Conservation (phyloP, 1,139 yeast genomes). For the Diutina pseudorugosa region DNA sequence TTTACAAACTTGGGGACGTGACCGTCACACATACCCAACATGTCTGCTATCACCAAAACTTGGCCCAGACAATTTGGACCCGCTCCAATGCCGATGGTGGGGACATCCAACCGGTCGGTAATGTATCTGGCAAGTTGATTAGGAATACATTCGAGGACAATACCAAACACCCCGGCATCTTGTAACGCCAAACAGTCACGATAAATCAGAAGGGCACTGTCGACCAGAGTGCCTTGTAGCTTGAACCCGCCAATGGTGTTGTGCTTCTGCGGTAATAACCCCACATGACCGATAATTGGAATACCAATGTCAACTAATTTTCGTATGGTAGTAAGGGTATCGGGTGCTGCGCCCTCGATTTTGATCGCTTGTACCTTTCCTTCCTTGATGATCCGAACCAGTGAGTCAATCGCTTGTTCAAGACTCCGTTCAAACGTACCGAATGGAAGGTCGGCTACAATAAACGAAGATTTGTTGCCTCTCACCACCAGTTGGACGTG, state of each 20-base stretch:
- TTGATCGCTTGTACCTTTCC: conserved; percentile 70
- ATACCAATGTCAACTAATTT: conserved; percentile 57
- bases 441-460: conserved; percentile 85
- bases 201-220: conserved; percentile 45
- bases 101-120: conserved; percentile 48
- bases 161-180: conserved; percentile 63
- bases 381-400: conserved; percentile 49
- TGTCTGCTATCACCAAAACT: conserved; percentile 77
- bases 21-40: conserved; percentile 57
- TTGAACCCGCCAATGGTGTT: conserved; percentile 77
- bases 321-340: conserved; percentile 31
- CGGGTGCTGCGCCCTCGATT: conserved; percentile 65
- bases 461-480: conserved; percentile 51
- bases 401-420: conserved; percentile 52
- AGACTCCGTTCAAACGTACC: conserved; percentile 67
- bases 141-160: conserved; percentile 83
- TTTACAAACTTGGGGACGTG: conserved; percentile 65
- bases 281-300: conserved; percentile 88
- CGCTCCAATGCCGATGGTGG: conserved; percentile 95
- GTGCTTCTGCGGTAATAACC: conserved; percentile 82
- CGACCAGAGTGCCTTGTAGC: conserved; percentile 61
- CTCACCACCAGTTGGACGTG: conserved; percentile 69
- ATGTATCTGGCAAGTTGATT: conserved; percentile 54
- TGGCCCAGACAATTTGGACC: conserved; percentile 81
- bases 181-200: conserved; percentile 63